Conservation (phyloP, 2,329 filamentous ascomycete species). For the Colletotrichum sp. region DNA sequence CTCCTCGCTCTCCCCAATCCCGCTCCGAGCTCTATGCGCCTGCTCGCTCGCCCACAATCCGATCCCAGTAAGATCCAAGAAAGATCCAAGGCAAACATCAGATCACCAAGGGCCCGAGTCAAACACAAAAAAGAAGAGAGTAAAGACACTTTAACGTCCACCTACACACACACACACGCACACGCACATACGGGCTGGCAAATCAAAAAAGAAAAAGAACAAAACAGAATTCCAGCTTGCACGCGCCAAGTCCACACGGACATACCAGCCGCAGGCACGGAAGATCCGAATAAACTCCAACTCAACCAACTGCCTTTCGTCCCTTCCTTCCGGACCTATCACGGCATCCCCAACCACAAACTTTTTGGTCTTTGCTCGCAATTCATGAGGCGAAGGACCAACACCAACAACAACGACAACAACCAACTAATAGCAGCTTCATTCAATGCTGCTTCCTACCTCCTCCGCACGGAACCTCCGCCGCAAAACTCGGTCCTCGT, state of each 20-base stretch:
- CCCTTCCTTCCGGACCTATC: background rate
- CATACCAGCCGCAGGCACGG: background rate
- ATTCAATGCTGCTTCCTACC: background rate
- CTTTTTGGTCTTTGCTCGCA: background rate
- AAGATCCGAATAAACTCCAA: background rate
- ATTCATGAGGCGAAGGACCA: background rate
- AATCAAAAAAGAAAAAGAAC: background rate
- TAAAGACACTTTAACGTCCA: background rate
- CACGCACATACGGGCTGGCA: background rate
- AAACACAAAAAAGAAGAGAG: background rate
- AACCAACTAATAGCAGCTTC: background rate
- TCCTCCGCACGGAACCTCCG: background rate
- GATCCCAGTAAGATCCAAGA: background rate
- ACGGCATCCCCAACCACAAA: background rate
- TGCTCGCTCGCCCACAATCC: background rate
- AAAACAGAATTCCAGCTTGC: background rate
- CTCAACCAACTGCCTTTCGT: background rate
- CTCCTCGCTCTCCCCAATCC: background rate
- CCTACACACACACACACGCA: background rate
- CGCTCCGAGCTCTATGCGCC: background rate
- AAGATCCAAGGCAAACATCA: background rate
- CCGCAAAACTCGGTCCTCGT: background rate
- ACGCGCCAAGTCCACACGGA: background rate
- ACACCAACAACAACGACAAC: no score
- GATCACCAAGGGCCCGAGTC: constrained; percentile 1